Base-by-base conservation (phyloP, 2,329 filamentous ascomycete species). In the Colletotrichum sidae region DNA sequence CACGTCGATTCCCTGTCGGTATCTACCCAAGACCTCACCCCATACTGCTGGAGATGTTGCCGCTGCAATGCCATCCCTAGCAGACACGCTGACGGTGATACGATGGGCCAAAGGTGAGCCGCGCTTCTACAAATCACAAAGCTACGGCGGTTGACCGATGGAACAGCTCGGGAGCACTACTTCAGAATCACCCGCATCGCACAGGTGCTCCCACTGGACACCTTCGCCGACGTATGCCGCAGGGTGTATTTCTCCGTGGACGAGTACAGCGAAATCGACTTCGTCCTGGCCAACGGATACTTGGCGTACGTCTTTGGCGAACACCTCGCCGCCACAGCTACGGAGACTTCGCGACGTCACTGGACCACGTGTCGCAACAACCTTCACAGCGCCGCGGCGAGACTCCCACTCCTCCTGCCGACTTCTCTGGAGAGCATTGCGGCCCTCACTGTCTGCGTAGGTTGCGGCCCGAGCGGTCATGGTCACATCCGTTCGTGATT, bases 201-300 rank as follows among this genome's bases (percentile, higher is more conserved):
- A 13, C 70, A 70, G 5, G 70, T 79, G 5, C 72, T 79, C 12
- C 74, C 78, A 1, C 66, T 77, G 0, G 57, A 73, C 0, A 70
- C 47, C 1, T 78, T 77, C 35, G 68, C 72, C 3, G 70, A 76
- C 2, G 70, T 74, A 9, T 77, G 76, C 46, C 71, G 69, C 34
- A 76, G 74, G 61, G 70, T 80, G 8, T 79, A 77, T 58, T 80
- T 80, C 51, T 73, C 75, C 1, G 59, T 77, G 4, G 72, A 77
- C 8, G 71, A 73, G 6, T 73, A 78, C 55, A 72, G 63, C 0
- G 70, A 76, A 12, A 53, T 74, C 3, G 76, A 79, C 10, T 72
- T 76, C 7, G 72, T 79, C 2, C 70, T 80, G 1, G 73, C 77
- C 1, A 79, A 77, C 54, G 72, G 75, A 3, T 79, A 73, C 37